These are phyloP conservation scores for Phytophthora fragariae DNA, from an alignment of 352 stramenopile genomes.

Conservation along the genomic window DNA sequence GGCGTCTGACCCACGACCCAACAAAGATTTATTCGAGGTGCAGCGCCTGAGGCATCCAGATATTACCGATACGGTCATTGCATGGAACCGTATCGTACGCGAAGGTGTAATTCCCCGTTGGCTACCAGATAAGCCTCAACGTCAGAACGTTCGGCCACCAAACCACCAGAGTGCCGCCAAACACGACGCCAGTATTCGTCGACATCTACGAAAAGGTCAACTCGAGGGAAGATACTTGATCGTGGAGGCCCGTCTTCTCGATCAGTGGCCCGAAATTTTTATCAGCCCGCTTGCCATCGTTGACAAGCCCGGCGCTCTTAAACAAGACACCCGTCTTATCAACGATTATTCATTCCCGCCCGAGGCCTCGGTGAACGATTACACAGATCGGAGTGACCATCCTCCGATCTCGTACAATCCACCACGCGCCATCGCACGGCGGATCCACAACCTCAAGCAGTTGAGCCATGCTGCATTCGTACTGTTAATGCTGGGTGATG, in stretches of 20 bases:
- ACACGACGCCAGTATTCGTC: background rate
- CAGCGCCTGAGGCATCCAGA: background rate
- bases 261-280: constrained; percentile 17
- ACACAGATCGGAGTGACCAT: constrained; percentile 27
- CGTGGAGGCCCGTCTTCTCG: background rate
- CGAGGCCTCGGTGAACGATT: constrained; percentile 31
- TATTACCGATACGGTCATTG: background rate
- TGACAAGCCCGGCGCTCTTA: constrained; percentile 2
- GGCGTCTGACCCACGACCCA: background rate
- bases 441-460: constrained; percentile 13
- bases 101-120: constrained; percentile 1
- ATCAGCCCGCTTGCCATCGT: constrained; percentile 19
- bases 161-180: constrained; percentile 4
- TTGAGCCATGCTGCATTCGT: constrained; percentile 6
- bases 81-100: constrained; percentile 16
- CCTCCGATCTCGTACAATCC: constrained; percentile 27
- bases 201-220: constrained; percentile 13
- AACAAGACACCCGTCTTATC: constrained; percentile 17
- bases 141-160: background rate
- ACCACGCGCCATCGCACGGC: constrained; percentile 19
- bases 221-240: constrained; percentile 20
- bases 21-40: constrained; percentile 16
- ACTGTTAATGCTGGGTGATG: constrained; percentile 36
- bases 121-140: background rate
- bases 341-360: constrained; percentile 27